Conservation (phyloP, 2,329 filamentous ascomycete genomes). For the Apiospora marii region DNA sequence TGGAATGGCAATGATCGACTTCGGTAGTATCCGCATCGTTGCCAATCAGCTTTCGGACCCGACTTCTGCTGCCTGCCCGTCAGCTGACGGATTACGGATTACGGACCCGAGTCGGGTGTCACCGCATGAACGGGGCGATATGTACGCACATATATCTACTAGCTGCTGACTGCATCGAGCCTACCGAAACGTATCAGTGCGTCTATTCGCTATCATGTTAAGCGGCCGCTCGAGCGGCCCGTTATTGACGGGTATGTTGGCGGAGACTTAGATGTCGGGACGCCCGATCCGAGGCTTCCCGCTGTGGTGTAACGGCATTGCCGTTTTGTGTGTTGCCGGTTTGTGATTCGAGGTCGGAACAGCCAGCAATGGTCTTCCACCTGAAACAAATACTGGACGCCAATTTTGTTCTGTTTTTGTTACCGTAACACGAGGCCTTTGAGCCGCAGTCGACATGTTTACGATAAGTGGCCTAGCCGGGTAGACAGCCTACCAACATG, state of each 20-base stretch:
- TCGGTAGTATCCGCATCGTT: background rate
- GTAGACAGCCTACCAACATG: background rate
- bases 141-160: background rate
- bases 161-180: background rate
- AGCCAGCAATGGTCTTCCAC: background rate
- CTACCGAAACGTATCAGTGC: background rate
- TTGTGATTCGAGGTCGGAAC: background rate
- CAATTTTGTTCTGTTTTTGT: background rate
- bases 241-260: background rate
- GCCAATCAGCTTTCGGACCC: background rate
- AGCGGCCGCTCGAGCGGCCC: background rate
- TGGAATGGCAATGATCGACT: slow-evolving; percentile 50
- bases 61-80: background rate
- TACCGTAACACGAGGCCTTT: background rate
- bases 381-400: background rate
- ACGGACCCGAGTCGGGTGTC: background rate
- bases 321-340: background rate
- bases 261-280: background rate
- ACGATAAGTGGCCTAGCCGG: background rate
- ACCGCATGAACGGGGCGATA: background rate
- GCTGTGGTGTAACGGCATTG: background rate
- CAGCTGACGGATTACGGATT: background rate
- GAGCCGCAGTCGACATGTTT: background rate
- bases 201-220: background rate
- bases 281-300: background rate